Percentiles rank a stretch among this genome's conserved stretches.
These are phyloP conservation scores for Sparassis latifolia DNA, from an alignment of 1,284 basidiomycete species.

Conservation along the genomic window DNA sequence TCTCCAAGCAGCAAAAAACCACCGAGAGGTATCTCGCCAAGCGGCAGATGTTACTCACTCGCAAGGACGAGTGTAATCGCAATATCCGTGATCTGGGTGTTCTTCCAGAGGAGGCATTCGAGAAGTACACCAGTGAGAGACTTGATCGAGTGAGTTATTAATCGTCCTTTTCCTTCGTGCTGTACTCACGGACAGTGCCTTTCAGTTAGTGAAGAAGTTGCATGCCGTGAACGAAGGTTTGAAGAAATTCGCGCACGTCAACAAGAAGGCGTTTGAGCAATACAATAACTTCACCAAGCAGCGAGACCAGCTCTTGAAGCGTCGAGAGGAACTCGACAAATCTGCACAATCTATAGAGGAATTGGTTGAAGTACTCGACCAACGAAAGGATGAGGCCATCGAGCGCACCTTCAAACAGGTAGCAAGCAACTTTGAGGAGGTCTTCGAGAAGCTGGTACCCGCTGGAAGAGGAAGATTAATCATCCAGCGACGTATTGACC, in stretches of 20 bases:
- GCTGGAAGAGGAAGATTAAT: constrained; percentile 87
- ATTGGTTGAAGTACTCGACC: constrained; percentile 92
- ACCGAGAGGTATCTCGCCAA: constrained; percentile 93
- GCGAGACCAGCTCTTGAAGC: constrained; percentile 82
- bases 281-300: constrained; percentile 98
- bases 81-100: constrained; percentile 96
- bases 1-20: constrained; percentile 89
- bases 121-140: constrained; percentile 84
- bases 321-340: constrained; percentile 86
- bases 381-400: constrained; percentile 97
- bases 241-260: constrained; percentile 96
- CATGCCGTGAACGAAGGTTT: constrained; percentile 88
- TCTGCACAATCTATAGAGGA: constrained; percentile 89
- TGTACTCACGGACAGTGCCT: neutral
- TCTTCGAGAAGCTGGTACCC: constrained; percentile 96
- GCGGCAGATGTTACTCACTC: constrained; percentile 73
- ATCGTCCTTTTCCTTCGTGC: constrained; percentile 1
- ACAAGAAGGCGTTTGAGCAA: constrained; percentile 99
- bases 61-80: constrained; percentile 90
- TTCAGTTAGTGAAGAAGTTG: constrained; percentile 83
- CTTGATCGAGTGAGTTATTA: constrained; percentile 65
- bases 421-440: constrained; percentile 92
- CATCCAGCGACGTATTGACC: constrained; percentile 86
- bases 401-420: constrained; percentile 98
- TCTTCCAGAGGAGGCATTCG: constrained; percentile 94